These are phyloP conservation scores for Neonectria sp. DNA, from an alignment of 2,329 filamentous ascomycete genomes.

Conservation along the genomic window DNA sequence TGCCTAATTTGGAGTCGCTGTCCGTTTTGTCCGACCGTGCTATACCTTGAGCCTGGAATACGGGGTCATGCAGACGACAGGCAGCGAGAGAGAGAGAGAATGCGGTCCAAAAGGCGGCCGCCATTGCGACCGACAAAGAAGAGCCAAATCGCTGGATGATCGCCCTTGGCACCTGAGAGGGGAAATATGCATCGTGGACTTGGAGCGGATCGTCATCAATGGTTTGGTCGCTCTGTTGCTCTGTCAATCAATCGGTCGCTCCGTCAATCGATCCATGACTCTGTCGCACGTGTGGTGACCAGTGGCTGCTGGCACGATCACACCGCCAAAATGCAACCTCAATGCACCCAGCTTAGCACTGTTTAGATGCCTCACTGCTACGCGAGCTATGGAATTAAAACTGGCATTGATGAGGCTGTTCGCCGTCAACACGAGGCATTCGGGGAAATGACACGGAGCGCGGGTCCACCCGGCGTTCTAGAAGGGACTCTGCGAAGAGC, in stretches of 20 bases:
- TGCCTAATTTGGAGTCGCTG: conserved; percentile 14
- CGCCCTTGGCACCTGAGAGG: not conserved
- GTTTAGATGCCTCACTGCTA: not conserved
- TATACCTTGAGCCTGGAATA: not conserved
- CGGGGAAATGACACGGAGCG: not conserved
- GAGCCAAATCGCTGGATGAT: not conserved
- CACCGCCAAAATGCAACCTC: not conserved
- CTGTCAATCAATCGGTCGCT: not conserved
- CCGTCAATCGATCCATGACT: too few species aligned
- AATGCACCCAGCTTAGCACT: not conserved
- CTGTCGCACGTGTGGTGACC: conserved; percentile 7
- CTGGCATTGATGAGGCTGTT: not conserved
- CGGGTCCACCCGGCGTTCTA: conserved; percentile 6
- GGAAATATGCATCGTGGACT: not conserved
- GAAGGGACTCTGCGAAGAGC: not conserved
- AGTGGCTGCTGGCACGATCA: not conserved
- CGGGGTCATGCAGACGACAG: not conserved
- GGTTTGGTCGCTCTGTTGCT: not conserved
- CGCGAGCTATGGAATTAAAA: not conserved
- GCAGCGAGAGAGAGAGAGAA: too few species aligned
- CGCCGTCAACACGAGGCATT: conserved; percentile 3
- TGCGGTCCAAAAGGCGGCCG: too few species aligned
- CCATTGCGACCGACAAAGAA: not conserved
- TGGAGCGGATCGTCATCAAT: not conserved
- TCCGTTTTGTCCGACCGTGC: not conserved